These are phyloP conservation scores for Beverwykella pulmonaria DNA, from an alignment of 495 filamentous ascomycete genomes.

Conservation along the genomic window DNA sequence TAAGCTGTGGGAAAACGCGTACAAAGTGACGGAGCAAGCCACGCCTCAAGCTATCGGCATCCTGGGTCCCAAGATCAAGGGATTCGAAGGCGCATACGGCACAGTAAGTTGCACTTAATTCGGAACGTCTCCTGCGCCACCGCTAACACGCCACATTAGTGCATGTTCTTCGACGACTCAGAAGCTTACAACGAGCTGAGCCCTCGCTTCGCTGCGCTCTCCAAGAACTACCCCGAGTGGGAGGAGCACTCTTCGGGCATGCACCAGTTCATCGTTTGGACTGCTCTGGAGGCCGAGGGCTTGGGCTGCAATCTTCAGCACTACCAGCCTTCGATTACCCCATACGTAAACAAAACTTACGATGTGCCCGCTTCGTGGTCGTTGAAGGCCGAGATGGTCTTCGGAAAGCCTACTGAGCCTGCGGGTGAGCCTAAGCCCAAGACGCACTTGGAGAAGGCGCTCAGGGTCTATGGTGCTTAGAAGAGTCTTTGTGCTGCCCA, in stretches of 20 bases:
- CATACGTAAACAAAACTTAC: constrained; percentile 23
- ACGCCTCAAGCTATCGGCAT: constrained; percentile 22
- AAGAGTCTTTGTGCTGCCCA: neutral
- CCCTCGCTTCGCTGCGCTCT: constrained; percentile 26
- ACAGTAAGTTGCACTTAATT: constrained; percentile 18
- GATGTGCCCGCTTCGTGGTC: constrained; percentile 24
- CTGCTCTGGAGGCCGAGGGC: constrained; percentile 29
- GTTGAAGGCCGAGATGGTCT: constrained; percentile 31
- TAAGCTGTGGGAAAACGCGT: constrained; percentile 43
- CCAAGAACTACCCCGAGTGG: constrained; percentile 28
- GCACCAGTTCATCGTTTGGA: constrained; percentile 36
- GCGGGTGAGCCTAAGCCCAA: constrained; percentile 23
- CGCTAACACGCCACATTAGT: neutral
- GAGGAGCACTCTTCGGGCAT: constrained; percentile 33
- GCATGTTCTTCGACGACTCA: constrained; percentile 33
- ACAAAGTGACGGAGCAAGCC: constrained; percentile 26
- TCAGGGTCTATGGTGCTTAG: constrained; percentile 31
- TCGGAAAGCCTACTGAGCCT: constrained; percentile 21
- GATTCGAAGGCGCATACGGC: constrained; percentile 26
- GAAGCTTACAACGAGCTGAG: constrained; percentile 20
- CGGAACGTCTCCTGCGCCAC: neutral
- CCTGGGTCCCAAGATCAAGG: constrained; percentile 30
- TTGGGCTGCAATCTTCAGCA: constrained; percentile 30
- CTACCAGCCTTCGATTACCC: constrained; percentile 26
- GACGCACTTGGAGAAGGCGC: constrained; percentile 23